Evolutionary conservation across 345 rosid species (phyloP), one percentile per base, ranked within the genome.

Genomic region (Heritiera fomes): DNA sequence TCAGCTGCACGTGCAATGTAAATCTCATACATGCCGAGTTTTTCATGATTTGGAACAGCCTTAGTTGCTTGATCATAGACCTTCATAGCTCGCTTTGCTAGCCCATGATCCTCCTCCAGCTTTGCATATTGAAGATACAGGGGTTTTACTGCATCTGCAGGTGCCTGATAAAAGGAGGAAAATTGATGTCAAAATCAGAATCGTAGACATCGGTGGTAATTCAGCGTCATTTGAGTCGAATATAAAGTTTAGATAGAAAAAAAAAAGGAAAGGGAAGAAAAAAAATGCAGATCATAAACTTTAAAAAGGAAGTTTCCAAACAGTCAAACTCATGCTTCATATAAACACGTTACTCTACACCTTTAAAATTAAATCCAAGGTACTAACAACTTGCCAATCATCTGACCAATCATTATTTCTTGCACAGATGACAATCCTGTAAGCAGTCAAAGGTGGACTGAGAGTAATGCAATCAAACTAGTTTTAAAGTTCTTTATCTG

Each of bases 81-180:
- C 80, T 90, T 92, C 98, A 96, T 96, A 17, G 98, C 99, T 81
- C 98, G 89, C 85, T 96, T 96, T 56, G 98, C 98, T 63, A 96
- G 84, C 79, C 99, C 99, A 78, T 86, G 91, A 76, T 96, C 99
- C 81, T 94, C 98, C 82, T 96, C 99, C 66, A 96, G 85, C 86
- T 96, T 96, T 34, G 99, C 99, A 83, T 92, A 96, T 80, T 94
- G 98, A 82, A 96, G 99, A 83, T 87, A 94, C 68, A 94, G 80
- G 18, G 97, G 97, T 83, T 93, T 96, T 8, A 92, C 97, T 53
- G 87, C 80, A 83, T 94, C 99, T 23, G 99, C 88, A 78, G 99
- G 98, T 65, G 99, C 91, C 99, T 93, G 89, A 69, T 28, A 70
- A 70, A 20, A 20, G 6, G 73, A 7, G n/a, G n/a, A 47, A 71